These are phyloP conservation scores for Rheum nobile DNA, from an alignment of 148 eudicot species.

Conservation along the genomic window DNA sequence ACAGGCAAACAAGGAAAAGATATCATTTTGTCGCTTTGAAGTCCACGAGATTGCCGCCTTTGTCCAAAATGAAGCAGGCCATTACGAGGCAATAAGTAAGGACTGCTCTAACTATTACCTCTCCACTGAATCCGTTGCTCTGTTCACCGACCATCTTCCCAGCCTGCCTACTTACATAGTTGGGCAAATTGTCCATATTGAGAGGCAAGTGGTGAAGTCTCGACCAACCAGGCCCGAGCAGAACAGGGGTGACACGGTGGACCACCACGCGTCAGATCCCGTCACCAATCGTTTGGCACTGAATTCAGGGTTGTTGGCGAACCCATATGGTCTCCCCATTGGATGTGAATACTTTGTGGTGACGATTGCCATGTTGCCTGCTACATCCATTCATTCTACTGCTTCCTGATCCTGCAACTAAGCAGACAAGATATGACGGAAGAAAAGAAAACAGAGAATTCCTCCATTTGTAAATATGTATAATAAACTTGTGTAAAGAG, in stretches of 20 bases:
- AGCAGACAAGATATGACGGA: constrained; percentile 60
- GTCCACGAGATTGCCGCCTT: constrained; percentile 95
- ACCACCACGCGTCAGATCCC: constrained; percentile 20
- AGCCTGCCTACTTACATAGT: constrained; percentile 58
- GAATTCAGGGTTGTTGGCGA: constrained; percentile 32
- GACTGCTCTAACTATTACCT: constrained; percentile 69
- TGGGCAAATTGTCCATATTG: constrained; percentile 92
- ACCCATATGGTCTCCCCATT: constrained; percentile 52
- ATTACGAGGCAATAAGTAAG: constrained; percentile 84
- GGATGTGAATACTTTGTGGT: constrained; percentile 82
- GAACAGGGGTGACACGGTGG: constrained; percentile 21
- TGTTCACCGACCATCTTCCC: constrained; percentile 74
- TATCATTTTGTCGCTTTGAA: constrained; percentile 69
- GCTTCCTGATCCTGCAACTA: constrained; percentile 72
- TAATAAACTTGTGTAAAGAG: background rate
- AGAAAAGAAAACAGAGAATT: constrained; percentile 3
- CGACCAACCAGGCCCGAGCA: constrained; percentile 19
- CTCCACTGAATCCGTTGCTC: constrained; percentile 81
- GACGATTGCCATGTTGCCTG: constrained; percentile 89
- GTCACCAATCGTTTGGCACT: constrained; percentile 25
- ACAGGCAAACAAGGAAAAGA: constrained; percentile 92
- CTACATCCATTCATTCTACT: constrained; percentile 48
- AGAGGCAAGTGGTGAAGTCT: constrained; percentile 45
- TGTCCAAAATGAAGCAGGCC: constrained; percentile 60
- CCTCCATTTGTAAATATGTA: constrained; percentile 7